Base-by-base conservation (phyloP, 1,139 yeast species). In the Yamadazyma epiphylla region DNA sequence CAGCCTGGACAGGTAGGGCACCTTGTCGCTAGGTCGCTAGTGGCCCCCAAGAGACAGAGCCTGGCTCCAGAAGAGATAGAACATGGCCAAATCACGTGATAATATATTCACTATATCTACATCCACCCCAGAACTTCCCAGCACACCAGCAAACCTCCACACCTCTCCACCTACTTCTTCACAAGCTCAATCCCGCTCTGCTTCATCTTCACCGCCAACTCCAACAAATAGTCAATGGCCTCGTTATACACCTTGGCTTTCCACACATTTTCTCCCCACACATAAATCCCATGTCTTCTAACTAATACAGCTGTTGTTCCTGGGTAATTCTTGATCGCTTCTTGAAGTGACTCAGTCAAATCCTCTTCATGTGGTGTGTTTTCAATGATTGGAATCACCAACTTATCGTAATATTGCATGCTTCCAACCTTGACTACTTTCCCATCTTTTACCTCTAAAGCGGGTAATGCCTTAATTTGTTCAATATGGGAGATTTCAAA, bases 251-350 rank as follows among this genome's bases (percentile, higher is more conserved):
- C 77, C 60, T 89, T 89, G 29, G 96, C 96, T 57, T 88, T 87
- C 86, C 94, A 84, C 9, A 87, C 86, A 15, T 74, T 78, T 45
- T 84, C 88, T 15, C 96, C 97, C 96, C 97, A 89, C 11, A 88
- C 96, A 51, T 82, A 89, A 25, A 89, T 81, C 1, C 98, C 98
- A 49, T 89, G 98, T 51, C 96, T 71, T 55, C 95, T 74, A 5
- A 89, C 97, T 35, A 89, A 66, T 1, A 89, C 89, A 0, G 97
- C 96, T 5, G 88, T 74, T 3, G 95, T 64, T 0, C 75, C 71
- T 2, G 96, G 96, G 44, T 86, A 82, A 13, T 72, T 64, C 15
- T 48, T 58, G 34, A 88, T 74, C 2, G 89, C 83, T 33, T 71
- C 60, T 42, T 76, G 76, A 30, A 89, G 64, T 14, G 78, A 64